These are phyloP conservation scores for Phoenix roebelenii DNA, from an alignment of 176 grass and related monocot species.

Conservation along the genomic window DNA sequence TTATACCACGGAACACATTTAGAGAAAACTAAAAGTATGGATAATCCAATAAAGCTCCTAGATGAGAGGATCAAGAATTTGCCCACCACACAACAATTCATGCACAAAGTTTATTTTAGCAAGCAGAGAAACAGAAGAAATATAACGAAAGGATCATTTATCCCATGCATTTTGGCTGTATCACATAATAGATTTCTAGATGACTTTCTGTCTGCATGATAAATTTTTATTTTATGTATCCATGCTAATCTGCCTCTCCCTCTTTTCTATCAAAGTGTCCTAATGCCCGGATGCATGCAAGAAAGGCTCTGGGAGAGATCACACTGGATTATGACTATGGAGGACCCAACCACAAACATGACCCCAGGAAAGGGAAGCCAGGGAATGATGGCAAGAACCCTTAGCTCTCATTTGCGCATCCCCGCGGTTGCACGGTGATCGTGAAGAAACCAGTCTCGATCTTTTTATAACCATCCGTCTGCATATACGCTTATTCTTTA, in stretches of 20 bases:
- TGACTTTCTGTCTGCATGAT: not conserved
- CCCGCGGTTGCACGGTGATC: not conserved
- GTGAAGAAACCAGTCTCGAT: not conserved
- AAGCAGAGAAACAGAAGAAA: too few relatives aligned
- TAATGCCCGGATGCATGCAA: not conserved
- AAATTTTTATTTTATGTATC: not conserved
- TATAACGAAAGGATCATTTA: too few relatives aligned
- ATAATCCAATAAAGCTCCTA: too few relatives aligned
- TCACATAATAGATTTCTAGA: not conserved
- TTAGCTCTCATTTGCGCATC: not conserved
- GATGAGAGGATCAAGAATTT: too few relatives aligned
- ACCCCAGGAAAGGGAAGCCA: constrained; percentile 6
- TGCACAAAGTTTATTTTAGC: too few relatives aligned
- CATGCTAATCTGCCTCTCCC: not conserved
- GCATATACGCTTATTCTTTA: not conserved
- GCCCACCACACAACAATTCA: too few relatives aligned
- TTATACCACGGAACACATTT: too few relatives aligned
- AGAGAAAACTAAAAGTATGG: too few relatives aligned
- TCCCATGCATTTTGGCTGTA: too few relatives aligned
- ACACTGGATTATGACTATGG: constrained; percentile 12
- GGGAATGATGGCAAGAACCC: constrained; percentile 2
- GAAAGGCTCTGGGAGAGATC: not conserved
- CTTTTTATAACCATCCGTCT: not conserved
- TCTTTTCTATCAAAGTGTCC: not conserved
- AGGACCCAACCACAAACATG: constrained; percentile 7